Evolutionary conservation across 495 filamentous ascomycete species (phyloP), one percentile per base, ranked within the genome.

Genomic region (Trichocladium uniseriatum): DNA sequence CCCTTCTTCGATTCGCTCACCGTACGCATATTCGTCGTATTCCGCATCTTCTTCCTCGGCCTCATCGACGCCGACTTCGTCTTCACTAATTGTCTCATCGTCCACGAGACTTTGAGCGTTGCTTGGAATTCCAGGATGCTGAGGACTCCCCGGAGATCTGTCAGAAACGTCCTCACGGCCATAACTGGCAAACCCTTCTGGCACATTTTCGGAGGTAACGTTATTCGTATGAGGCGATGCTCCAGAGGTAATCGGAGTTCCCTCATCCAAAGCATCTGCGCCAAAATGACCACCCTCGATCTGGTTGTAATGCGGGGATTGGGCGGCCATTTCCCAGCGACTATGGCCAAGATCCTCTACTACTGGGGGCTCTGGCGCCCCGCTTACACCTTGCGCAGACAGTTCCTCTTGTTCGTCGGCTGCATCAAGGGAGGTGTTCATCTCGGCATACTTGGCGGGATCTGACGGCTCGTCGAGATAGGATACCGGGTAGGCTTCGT

Each of bases 211-310:
- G 4, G 53, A 49, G 13, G 45, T 1, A 5, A 51, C 48, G 3
- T 11, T 16, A 14, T 49, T 47, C 0, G 54, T 37, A 36, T 54
- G 56, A 20, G 53, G 20, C 1, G 49, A 51, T 1, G 31, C 29
- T 13, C 43, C 59, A 24, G 24, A 16, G 5, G 24, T 27, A 24
- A 55, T 36, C 21, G 15, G 31, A 11, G 42, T 20, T 15, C 47
- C 56, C 20, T 60, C 56, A 6, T 49, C 36, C 5, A 64, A 41
- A 38, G 59, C 55, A 51, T 55, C 59, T 1, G 38, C 22, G 0
- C 53, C 49, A 11, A 60, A 64, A 13, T 62, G 59, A 7, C 51
- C 56, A 6, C 50, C 61, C 27, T 66, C 63, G 6, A 62, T 42
- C 2, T 13, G 45, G 21, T 60, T 57, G 45, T 66, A 62, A 6